phyloP scores from a whole-genome alignment of 2,329 filamentous ascomycete species.

The Alternaria conjuncta region DNA sequence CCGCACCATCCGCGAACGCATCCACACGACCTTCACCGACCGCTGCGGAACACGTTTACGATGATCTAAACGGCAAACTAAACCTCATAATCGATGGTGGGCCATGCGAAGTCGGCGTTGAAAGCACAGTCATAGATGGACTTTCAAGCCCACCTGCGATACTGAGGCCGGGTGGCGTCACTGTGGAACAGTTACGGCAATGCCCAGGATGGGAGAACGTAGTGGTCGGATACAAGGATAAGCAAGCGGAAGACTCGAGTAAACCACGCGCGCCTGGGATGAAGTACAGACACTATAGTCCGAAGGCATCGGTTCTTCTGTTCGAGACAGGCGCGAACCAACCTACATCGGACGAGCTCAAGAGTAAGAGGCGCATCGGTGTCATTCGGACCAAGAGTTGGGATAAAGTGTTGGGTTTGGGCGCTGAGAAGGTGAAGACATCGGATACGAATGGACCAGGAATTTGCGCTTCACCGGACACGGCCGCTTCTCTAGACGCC shows the following conservation, averaged over 20 bases:
- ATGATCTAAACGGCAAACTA: constrained; percentile 84
- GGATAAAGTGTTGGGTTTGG: constrained; percentile 28
- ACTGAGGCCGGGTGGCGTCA: constrained; percentile 84
- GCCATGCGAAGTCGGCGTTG: constrained; percentile 84
- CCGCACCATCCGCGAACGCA: constrained; percentile 92
- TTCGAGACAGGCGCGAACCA: constrained; percentile 67
- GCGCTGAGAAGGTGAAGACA: neutral
- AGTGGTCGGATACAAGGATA: constrained; percentile 78
- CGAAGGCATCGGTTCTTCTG: constrained; percentile 82
- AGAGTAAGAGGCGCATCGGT: constrained; percentile 45
- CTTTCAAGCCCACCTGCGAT: constrained; percentile 80
- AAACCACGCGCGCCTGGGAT: constrained; percentile 87
- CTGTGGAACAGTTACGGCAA: constrained; percentile 75
- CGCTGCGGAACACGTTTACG: constrained; percentile 83
- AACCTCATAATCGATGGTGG: constrained; percentile 90
- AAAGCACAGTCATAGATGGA: constrained; percentile 96
- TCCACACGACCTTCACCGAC: constrained; percentile 94
- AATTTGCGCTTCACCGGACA: constrained; percentile 15
- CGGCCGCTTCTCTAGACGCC: neutral
- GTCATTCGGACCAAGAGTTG: constrained; percentile 47
- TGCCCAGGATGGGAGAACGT: constrained; percentile 84
- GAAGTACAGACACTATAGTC: constrained; percentile 99
- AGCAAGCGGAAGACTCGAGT: constrained; percentile 65
- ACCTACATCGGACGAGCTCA: constrained; percentile 38
- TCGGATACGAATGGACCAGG: constrained; percentile 8